Evolutionary conservation across 768 basidiomycete genomes (phyloP).

Genomic region (Brasilioporus rufonigricans): DNA sequence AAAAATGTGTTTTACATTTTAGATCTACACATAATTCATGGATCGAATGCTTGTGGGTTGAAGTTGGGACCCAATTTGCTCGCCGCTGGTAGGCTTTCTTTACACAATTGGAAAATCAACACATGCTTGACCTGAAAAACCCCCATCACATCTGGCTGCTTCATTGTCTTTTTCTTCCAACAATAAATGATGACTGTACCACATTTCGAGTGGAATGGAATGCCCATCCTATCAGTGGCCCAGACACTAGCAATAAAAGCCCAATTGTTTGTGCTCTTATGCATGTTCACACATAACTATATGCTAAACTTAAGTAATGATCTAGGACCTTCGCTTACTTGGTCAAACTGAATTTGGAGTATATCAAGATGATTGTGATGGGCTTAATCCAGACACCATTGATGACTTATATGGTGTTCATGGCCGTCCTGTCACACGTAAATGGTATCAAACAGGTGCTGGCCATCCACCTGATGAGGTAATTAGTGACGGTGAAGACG

Average conservation of each 20-base stretch:
- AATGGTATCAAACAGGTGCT: neutral
- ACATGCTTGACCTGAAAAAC: conserved; percentile 33
- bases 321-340: too few relatives aligned
- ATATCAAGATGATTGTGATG: too few relatives aligned
- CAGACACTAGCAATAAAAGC: too few relatives aligned
- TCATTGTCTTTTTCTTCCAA: conserved; percentile 38
- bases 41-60: conserved; percentile 42
- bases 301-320: too few relatives aligned
- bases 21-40: neutral
- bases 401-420: neutral
- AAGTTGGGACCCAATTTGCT: conserved; percentile 40
- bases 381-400: too few relatives aligned
- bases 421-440: neutral
- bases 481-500: neutral
- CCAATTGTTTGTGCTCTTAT: too few relatives aligned
- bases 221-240: too few relatives aligned
- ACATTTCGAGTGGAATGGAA: conserved; percentile 21
- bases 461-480: neutral
- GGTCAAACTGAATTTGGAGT: too few relatives aligned
- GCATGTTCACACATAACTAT: too few relatives aligned
- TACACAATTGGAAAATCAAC: conserved; percentile 29
- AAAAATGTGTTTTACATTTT: neutral
- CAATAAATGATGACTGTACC: conserved; percentile 37
- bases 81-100: conserved; percentile 44
- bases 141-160: conserved; percentile 43